Percentiles rank a stretch among this genome's conserved stretches.
Evolutionary conservation across 2,329 filamentous ascomycete species (phyloP).

Genomic region (Botrytis medusae): DNA sequence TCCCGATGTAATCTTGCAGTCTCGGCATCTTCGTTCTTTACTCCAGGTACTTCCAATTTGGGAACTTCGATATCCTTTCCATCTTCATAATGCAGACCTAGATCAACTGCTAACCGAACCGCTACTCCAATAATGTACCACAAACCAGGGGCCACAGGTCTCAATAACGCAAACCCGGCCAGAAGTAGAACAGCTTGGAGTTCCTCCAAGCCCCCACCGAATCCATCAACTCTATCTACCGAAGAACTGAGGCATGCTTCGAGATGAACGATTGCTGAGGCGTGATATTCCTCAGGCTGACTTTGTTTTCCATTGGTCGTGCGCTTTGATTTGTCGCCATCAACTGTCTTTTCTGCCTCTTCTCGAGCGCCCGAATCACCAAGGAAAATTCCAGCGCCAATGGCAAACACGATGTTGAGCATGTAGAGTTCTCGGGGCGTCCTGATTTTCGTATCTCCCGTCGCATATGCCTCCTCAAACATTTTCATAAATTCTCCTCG

Average conservation of each 20-base stretch:
- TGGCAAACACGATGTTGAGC: conserved; percentile 95
- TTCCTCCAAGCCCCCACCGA: conserved; percentile 88
- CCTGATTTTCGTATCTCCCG: conserved; percentile 59
- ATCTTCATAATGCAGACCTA: conserved; percentile 91
- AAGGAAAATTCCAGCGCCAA: conserved; percentile 90
- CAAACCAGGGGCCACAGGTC: conserved; percentile 87
- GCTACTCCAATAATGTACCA: conserved; percentile 98
- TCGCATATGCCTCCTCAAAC: conserved; percentile 77
- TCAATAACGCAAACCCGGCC: conserved; percentile 85
- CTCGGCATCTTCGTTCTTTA: conserved; percentile 39
- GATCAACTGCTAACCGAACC: conserved; percentile 82
- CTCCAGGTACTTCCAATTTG: conserved; percentile 49
- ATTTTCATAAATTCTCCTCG: conserved; percentile 85
- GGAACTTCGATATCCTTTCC: conserved; percentile 64
- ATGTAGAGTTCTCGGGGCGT: conserved; percentile 85
- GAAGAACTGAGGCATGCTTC: conserved; percentile 73
- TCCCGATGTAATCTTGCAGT: conserved; percentile 40
- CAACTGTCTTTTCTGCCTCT: conserved; percentile 30
- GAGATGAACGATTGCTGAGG: conserved; percentile 87
- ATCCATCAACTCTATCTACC: conserved; percentile 57
- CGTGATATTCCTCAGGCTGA: conserved; percentile 94
- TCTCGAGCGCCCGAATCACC: conserved; percentile 54
- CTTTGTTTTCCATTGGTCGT: conserved; percentile 48
- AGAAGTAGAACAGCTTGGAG: conserved; percentile 89
- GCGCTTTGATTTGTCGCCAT: conserved; percentile 36